Evolutionary conservation across 257 asterid species (phyloP), one percentile per base, ranked within the genome.

Genomic region (Lycium barbarum): DNA sequence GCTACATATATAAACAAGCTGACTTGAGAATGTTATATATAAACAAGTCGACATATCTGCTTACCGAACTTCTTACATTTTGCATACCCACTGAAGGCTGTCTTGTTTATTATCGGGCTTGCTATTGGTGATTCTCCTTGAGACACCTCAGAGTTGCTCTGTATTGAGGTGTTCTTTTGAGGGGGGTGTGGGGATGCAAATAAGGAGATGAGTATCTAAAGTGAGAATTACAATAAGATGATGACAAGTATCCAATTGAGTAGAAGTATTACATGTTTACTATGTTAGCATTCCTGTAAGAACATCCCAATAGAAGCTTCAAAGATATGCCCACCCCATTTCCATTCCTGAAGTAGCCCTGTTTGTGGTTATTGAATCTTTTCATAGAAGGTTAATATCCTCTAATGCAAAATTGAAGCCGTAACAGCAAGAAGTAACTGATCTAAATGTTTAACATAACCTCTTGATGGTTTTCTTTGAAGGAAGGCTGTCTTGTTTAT

Each of bases 31-130:
- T 26, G 33, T 26, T 26, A 26, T 26, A 26, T 26, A 1, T 26
- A 26, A 26, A 26, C 33, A 26, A 26, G 33, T 88, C 88, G 90
- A 88, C 85, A 80, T 80, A 90, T 90, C 90, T 90, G 90, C 92
- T 90, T 90, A 90, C 92, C 89, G 92, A 90, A 90, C 80, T 90
- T 88, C 92, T 90, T 71, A 88, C 84, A 88, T 88, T 82, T 17
- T 51, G 71, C 43, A 65, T 3, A 11, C 43, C 12, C 7, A 1
- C 4, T 0, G 33, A 65, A 10, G 18, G 7, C 33, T 65, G 43
- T 65, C 15, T 53, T 54, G 59, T 58, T 17, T 17, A 4, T 20
- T 7, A 26, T 13, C 81, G 0, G 6, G n/a, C 45, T 49, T 49
- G 61, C 63, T 76, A 51, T 51, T 20, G 57, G 22, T 47, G 61